phyloP scores from a whole-genome alignment of 2,329 filamentous ascomycete genomes.

The Arthrobotrys sphaeroides region DNA sequence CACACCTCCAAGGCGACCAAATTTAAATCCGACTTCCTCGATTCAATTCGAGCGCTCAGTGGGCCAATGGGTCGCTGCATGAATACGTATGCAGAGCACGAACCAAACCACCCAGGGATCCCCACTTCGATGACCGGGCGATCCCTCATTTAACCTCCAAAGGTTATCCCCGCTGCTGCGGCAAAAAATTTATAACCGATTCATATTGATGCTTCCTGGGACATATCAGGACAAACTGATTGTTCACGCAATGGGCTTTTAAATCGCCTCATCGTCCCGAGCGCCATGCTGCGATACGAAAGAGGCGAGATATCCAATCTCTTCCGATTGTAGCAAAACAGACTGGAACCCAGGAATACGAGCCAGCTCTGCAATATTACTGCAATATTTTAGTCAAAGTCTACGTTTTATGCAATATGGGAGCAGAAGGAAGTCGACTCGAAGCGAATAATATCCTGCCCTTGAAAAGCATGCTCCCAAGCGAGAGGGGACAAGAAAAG shows the following conservation, averaged over 20 bases:
- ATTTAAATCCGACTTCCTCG: conserved; percentile 50
- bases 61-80: conserved; percentile 12
- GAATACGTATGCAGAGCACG: conserved; percentile 23
- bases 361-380: conserved; percentile 22
- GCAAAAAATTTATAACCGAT: neutral
- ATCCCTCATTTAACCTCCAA: neutral
- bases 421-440: neutral
- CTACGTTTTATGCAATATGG: conserved; percentile 7
- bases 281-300: neutral
- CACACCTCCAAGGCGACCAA: conserved; percentile 33
- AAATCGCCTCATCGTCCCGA: neutral
- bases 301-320: neutral
- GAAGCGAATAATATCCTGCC: conserved; percentile 50
- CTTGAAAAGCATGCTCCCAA: conserved; percentile 38
- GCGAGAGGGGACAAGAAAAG: conserved; percentile 21
- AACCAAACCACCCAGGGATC: conserved; percentile 22
- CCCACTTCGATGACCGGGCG: conserved; percentile 1
- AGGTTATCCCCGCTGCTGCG: neutral
- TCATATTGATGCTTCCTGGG: neutral
- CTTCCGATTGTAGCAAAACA: neutral
- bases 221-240: neutral
- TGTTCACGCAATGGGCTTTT: neutral
- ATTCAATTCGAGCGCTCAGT: conserved; percentile 10
- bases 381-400: conserved; percentile 39
- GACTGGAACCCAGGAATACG: conserved; percentile 22